A percentile compares a stretch with the other conserved stretches of the same genome.
phyloP scores from a whole-genome alignment of 352 stramenopile species.

The Phytophthora cryptogea region DNA sequence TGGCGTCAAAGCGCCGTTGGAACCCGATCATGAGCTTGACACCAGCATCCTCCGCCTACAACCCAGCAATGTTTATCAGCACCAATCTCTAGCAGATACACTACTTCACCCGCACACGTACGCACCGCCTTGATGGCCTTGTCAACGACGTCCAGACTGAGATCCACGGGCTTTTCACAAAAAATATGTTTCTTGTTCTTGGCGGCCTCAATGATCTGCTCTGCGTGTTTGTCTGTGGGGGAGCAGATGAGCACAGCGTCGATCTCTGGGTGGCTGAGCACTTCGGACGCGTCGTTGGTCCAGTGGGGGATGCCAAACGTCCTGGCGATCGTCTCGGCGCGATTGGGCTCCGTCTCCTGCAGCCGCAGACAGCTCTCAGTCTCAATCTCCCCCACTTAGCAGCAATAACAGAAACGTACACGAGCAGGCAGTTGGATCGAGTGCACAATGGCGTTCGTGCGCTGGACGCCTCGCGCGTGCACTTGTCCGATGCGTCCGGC shows the following conservation, averaged over 20 bases:
- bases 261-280: conserved; percentile 92
- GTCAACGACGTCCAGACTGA: conserved; percentile 79
- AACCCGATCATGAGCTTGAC: conserved; percentile 97
- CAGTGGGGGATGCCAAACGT: conserved; percentile 62
- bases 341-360: conserved; percentile 28
- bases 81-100: not conserved
- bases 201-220: conserved; percentile 94
- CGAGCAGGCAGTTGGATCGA: conserved; percentile 39
- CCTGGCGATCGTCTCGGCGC: conserved; percentile 41
- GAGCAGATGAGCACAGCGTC: conserved; percentile 97
- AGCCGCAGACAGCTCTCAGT: conserved; percentile 4
- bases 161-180: conserved; percentile 95
- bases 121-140: conserved; percentile 58
- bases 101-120: not conserved
- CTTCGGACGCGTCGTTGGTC: conserved; percentile 85
- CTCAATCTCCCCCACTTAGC: not conserved
- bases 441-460: conserved; percentile 50
- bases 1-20: conserved; percentile 94
- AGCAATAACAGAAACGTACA: conserved; percentile 14
- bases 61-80: not conserved
- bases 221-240: conserved; percentile 91
- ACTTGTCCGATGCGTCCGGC: conserved; percentile 71
- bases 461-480: conserved; percentile 56
- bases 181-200: conserved; percentile 95
- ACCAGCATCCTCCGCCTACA: conserved; percentile 38